These are phyloP conservation scores for Lactifluus pinguis DNA, from an alignment of 768 basidiomycete genomes.

Conservation along the genomic window DNA sequence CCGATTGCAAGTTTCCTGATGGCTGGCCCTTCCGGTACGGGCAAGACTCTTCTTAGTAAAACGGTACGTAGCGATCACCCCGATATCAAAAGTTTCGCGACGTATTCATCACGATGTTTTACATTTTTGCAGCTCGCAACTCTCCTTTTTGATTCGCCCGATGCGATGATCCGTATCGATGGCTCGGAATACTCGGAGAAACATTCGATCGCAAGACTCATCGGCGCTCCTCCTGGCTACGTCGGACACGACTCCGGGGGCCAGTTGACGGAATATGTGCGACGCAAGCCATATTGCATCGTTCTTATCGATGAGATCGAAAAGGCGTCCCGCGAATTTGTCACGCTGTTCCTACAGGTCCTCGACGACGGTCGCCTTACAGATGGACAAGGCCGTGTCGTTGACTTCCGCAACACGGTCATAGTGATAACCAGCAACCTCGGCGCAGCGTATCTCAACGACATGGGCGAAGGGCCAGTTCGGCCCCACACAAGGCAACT, in stretches of 20 bases:
- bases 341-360: conserved; percentile 70
- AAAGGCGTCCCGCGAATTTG: conserved; percentile 68
- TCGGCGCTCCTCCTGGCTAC: conserved; percentile 78
- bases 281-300: conserved; percentile 84
- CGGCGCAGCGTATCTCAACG: conserved; percentile 68
- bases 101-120: conserved; percentile 15
- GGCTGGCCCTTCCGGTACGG: conserved; percentile 86
- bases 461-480: conserved; percentile 65
- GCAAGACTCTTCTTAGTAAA: conserved; percentile 86
- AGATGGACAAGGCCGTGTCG: conserved; percentile 84
- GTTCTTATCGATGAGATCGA: conserved; percentile 85
- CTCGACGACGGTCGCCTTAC: conserved; percentile 89
- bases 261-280: conserved; percentile 87
- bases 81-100: neutral
- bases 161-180: conserved; percentile 89
- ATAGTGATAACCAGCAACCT: conserved; percentile 95
- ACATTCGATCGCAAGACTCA: conserved; percentile 63
- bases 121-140: conserved; percentile 68
- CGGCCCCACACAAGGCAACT: conserved; percentile 46
- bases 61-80: conserved; percentile 44
- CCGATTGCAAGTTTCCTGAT: conserved; percentile 93
- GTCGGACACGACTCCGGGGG: conserved; percentile 87
- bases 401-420: conserved; percentile 85
- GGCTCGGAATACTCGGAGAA: conserved; percentile 89
- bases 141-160: conserved; percentile 81